phyloP scores from a whole-genome alignment of 768 basidiomycete species.

The Termitomyces sp. region DNA sequence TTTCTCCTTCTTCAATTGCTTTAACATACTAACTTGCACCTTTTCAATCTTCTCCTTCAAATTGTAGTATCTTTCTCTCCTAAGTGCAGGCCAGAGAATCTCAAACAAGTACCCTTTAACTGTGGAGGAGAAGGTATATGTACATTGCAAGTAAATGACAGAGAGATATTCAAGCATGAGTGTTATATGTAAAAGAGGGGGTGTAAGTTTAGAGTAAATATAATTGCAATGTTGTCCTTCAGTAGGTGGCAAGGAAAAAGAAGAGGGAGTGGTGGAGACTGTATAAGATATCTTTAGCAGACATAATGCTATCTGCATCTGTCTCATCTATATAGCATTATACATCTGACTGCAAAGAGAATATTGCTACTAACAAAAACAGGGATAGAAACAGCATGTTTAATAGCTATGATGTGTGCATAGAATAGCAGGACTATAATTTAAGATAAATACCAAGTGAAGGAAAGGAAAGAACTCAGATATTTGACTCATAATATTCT shows the following conservation, averaged over 20 bases:
- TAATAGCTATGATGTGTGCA: slow-evolving; percentile 86
- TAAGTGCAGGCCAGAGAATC: slow-evolving; percentile 74
- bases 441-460: background rate
- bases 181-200: slow-evolving; percentile 42
- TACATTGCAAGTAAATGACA: slow-evolving; percentile 65
- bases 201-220: slow-evolving; percentile 18
- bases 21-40: slow-evolving; percentile 20
- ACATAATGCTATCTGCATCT: slow-evolving; percentile 90
- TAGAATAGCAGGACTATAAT: slow-evolving; percentile 82
- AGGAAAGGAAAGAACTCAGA: background rate
- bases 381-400: slow-evolving; percentile 82
- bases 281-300: slow-evolving; percentile 90
- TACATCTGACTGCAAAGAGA: slow-evolving; percentile 81
- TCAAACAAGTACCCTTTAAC: slow-evolving; percentile 95
- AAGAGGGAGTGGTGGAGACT: slow-evolving; percentile 34
- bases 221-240: background rate
- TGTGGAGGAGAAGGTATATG: slow-evolving; percentile 55
- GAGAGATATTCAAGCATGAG: slow-evolving; percentile 84
- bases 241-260: background rate
- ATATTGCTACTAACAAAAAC: slow-evolving; percentile 98
- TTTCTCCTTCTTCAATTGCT: background rate
- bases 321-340: slow-evolving; percentile 74
- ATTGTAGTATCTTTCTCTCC: slow-evolving; percentile 45
- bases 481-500: slow-evolving; percentile 49
- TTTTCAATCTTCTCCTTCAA: slow-evolving; percentile 67